A percentile compares a stretch with the other conserved stretches of the same genome.
Conservation (phyloP, 2,329 filamentous ascomycete species). For the Alternaria solani region DNA sequence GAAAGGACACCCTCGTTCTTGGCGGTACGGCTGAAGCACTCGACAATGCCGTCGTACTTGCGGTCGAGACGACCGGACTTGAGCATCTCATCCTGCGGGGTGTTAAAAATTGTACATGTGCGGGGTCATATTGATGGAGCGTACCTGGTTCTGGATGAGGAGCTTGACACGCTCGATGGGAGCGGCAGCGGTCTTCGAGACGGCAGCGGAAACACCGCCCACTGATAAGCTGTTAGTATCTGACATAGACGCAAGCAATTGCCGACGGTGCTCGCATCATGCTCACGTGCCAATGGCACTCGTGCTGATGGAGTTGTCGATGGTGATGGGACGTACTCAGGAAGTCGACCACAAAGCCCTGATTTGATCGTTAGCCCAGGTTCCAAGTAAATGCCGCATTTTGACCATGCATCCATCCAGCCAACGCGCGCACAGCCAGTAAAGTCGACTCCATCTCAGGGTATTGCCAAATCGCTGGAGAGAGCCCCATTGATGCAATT, state of each 20-base stretch:
- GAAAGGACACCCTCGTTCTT: conserved; percentile 92
- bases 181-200: conserved; percentile 99
- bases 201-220: conserved; percentile 99
- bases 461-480: conserved; percentile 23
- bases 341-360: conserved; percentile 98
- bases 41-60: conserved; percentile 91
- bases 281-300: conserved; percentile 34
- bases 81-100: conserved; percentile 95
- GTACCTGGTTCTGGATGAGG: conserved; percentile 99
- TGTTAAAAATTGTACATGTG: conserved; percentile 28
- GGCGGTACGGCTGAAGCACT: conserved; percentile 95
- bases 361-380: conserved; percentile 41
- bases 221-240: conserved; percentile 65
- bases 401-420: conserved; percentile 24
- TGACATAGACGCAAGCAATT: conserved; percentile 18
- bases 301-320: conserved; percentile 27
- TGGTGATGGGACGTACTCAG: conserved; percentile 77
- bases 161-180: conserved; percentile 99
- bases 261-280: conserved; percentile 18
- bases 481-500: conserved; percentile 36
- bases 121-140: conserved; percentile 52
- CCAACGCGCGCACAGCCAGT: conserved; percentile 28
- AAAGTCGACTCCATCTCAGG: conserved; percentile 30
- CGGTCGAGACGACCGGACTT: conserved; percentile 97
- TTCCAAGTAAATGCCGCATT: conserved; percentile 25